A percentile compares a stretch with the other conserved stretches of the same genome.
Evolutionary conservation across 495 filamentous ascomycete genomes (phyloP).

Genomic region (Penicillium salamii): DNA sequence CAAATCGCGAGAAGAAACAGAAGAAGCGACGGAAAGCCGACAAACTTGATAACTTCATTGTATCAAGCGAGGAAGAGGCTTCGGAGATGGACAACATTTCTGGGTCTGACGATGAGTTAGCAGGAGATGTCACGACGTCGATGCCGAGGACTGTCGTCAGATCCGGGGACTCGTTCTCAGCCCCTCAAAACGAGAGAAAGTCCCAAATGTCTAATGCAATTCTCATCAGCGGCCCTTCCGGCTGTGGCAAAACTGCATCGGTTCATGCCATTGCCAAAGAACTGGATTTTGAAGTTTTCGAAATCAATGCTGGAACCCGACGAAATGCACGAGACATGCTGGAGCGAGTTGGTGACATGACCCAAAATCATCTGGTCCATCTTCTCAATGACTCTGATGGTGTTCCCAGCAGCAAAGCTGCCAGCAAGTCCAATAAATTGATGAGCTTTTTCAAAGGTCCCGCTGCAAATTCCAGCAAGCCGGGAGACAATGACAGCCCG

Average conservation of each 20-base stretch:
- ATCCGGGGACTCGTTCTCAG: conserved; percentile 44
- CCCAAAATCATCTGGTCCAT: conserved; percentile 85
- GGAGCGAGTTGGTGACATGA: conserved; percentile 95
- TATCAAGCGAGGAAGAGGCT: conserved; percentile 79
- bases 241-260: conserved; percentile 90
- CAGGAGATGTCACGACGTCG: conserved; percentile 34
- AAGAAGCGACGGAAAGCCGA: conserved; percentile 68
- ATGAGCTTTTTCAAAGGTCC: conserved; percentile 71
- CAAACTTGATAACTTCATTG: conserved; percentile 79
- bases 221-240: conserved; percentile 83
- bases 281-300: conserved; percentile 90
- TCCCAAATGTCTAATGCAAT: conserved; percentile 56
- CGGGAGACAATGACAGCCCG: conserved; percentile 14
- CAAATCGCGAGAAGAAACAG: conserved; percentile 44
- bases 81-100: conserved; percentile 71
- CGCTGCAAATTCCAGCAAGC: conserved; percentile 28
- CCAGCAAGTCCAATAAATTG: conserved; percentile 74
- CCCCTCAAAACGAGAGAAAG: conserved; percentile 39
- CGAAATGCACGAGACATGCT: conserved; percentile 86
- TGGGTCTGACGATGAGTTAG: conserved; percentile 59
- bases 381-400: conserved; percentile 34
- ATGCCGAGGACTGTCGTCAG: conserved; percentile 64
- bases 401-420: conserved; percentile 32
- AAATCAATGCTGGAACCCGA: conserved; percentile 81
- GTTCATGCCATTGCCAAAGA: conserved; percentile 96